Base-by-base conservation (phyloP, 495 filamentous ascomycete genomes). In the Jackrogersella multiformis region DNA sequence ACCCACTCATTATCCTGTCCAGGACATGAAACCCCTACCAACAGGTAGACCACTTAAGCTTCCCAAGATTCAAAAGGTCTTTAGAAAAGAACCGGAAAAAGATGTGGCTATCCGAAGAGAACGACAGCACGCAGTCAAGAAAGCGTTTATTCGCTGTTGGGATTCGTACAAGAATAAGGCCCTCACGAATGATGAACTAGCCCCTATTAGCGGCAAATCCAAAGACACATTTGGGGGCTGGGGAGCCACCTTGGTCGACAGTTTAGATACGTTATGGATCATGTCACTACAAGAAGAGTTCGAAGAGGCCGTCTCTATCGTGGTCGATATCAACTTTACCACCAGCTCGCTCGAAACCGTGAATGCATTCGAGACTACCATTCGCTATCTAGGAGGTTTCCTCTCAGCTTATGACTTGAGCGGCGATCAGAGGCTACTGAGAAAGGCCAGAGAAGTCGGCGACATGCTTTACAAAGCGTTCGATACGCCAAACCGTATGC, bases 251-350 rank as follows among this genome's bases (percentile, higher is more conserved):
- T 74, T 98, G 56, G 92, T 98, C 1, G 94, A 98, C 81, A 80
- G 89, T n/a, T 78, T 98, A 49, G 94, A 98, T 78, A 94, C 93
- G 0, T 76, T 98, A 9, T 98, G 93, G 92, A 94, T 98, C 60
- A 95, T 97, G 93, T 91, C 83, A 4, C 63, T 97, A 78, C 86
- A 87, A 74, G 81, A 90, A n/a, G 92, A 97, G 52, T 98, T 97
- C 72, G 83, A 91, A 32, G 87, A 90, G 51, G 94, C 92, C 16
- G 87, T 94, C 12, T 80, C 87, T 52, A 85, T 90, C 28, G 85
- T 91, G 5, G 81, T 82, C 42, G 80, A 86, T 39, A 96, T 97
- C 68, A 88, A 93, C 79, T 98, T 98, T 70, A 91, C 86, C 0
- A 90, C 86, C 2, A 90, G 84, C 26, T 81, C 82, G 2, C 54